A percentile compares a stretch with the other conserved stretches of the same genome.
These are phyloP conservation scores for Penicillium ucsense DNA, from an alignment of 495 filamentous ascomycete genomes.

Conservation along the genomic window DNA sequence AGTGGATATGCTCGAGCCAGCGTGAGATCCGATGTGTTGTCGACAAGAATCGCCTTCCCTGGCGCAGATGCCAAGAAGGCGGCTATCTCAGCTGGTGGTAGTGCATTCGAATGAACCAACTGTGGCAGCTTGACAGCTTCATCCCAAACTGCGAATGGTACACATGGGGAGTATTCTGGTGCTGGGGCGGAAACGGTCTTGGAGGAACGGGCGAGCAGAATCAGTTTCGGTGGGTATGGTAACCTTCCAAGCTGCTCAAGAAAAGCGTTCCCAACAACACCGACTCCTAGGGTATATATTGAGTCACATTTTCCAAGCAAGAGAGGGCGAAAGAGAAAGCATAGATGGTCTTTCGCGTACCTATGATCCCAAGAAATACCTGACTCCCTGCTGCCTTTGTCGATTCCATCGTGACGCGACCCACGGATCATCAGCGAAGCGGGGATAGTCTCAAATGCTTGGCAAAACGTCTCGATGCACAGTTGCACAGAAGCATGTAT, in stretches of 20 bases:
- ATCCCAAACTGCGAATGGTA: constrained; percentile 44
- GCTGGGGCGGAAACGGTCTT: constrained; percentile 57
- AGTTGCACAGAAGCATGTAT: too few species aligned
- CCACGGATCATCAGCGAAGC: too few species aligned
- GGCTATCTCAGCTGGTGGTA: constrained; percentile 56
- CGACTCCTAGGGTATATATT: background rate
- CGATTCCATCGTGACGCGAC: too few species aligned
- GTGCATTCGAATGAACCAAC: constrained; percentile 38
- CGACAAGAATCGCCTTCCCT: constrained; percentile 67
- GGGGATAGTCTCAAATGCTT: too few species aligned
- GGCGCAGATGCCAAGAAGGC: constrained; percentile 62
- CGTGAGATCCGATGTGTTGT: constrained; percentile 83
- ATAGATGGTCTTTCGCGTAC: background rate
- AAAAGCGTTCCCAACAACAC: constrained; percentile 2
- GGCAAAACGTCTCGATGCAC: too few species aligned
- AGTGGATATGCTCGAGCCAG: constrained; percentile 70
- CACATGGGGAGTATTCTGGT: constrained; percentile 34
- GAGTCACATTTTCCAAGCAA: background rate
- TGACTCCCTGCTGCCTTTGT: too few species aligned
- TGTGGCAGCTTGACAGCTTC: constrained; percentile 46
- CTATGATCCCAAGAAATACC: constrained; percentile 1
- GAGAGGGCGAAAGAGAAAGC: background rate
- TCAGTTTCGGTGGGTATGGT: background rate
- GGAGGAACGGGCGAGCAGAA: constrained; percentile 37
- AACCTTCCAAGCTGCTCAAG: background rate